Evolutionary conservation across 116 monocot genomes (phyloP).

Genomic region (Phalaenopsis hybrid): DNA sequence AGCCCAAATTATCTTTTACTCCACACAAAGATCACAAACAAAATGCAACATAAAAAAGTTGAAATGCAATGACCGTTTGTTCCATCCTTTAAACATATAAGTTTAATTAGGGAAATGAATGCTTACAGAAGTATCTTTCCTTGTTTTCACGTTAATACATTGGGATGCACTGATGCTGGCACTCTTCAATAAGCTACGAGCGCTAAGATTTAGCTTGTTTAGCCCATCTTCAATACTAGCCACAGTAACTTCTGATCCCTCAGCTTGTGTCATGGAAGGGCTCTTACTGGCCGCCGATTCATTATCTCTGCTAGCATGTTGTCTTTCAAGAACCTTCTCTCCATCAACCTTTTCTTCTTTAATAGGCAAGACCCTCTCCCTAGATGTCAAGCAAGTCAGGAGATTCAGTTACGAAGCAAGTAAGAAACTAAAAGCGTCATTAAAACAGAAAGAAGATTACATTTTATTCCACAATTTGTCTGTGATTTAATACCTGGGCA

Average conservation of each 20-base stretch:
- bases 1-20: background rate
- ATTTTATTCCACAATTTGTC: background rate
- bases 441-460: background rate
- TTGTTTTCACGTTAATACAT: constrained; percentile 48
- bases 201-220: constrained; percentile 38
- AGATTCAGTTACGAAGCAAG: background rate
- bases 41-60: background rate
- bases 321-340: constrained; percentile 43
- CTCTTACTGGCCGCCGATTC: constrained; percentile 31
- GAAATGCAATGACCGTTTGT: background rate
- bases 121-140: constrained; percentile 60
- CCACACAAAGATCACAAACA: background rate
- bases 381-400: constrained; percentile 14
- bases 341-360: constrained; percentile 40
- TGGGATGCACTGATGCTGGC: constrained; percentile 83
- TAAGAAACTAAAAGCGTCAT: background rate
- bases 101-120: background rate
- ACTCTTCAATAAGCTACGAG: constrained; percentile 59
- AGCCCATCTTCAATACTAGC: constrained; percentile 29
- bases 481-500: constrained; percentile 31
- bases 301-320: constrained; percentile 35
- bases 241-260: constrained; percentile 9
- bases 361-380: constrained; percentile 64
- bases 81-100: background rate
- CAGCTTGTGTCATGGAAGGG: constrained; percentile 46